phyloP scores from a whole-genome alignment of 768 basidiomycete genomes.

The Grammothele lineata region DNA sequence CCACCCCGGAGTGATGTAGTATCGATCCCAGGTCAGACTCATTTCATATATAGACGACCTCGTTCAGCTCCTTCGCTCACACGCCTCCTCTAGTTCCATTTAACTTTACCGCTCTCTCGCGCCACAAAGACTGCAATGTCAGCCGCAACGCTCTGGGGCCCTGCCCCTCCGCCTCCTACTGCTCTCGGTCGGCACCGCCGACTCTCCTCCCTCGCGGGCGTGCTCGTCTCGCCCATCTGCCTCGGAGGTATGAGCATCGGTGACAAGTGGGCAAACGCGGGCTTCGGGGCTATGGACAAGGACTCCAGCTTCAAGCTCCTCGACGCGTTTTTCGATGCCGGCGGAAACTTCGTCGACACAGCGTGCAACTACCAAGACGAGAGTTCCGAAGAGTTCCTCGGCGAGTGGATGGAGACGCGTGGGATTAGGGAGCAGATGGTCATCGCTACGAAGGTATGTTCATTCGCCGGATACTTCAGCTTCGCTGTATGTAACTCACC shows the following conservation, averaged over 20 bases:
- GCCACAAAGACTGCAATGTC: too few species aligned
- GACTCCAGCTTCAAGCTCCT: slow-evolving; percentile 29
- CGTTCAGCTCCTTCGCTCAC: too few species aligned
- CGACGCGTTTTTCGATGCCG: slow-evolving; percentile 25
- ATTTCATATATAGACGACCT: too few species aligned
- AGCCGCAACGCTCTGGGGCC: neutral
- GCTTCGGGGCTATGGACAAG: slow-evolving; percentile 32
- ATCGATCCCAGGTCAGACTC: too few species aligned
- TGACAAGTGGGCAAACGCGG: slow-evolving; percentile 29
- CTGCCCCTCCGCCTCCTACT: slow-evolving; percentile 17
- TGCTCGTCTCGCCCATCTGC: slow-evolving; percentile 34
- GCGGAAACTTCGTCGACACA: slow-evolving; percentile 32
- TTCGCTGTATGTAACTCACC: too few species aligned
- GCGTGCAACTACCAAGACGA: slow-evolving; percentile 34
- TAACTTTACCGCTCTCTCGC: too few species aligned
- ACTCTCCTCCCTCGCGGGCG: slow-evolving; percentile 30
- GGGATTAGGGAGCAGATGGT: slow-evolving; percentile 40
- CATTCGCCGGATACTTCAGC: too few species aligned
- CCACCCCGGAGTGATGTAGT: too few species aligned
- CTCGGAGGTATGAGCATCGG: slow-evolving; percentile 37
- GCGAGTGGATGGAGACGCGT: slow-evolving; percentile 42
- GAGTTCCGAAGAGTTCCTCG: slow-evolving; percentile 34
- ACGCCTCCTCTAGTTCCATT: too few species aligned
- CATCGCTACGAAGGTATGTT: slow-evolving; percentile 41
- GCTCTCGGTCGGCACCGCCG: slow-evolving; percentile 28